These are phyloP conservation scores for Aspergillus sp. DNA, from an alignment of 2,329 filamentous ascomycete genomes.

Conservation along the genomic window DNA sequence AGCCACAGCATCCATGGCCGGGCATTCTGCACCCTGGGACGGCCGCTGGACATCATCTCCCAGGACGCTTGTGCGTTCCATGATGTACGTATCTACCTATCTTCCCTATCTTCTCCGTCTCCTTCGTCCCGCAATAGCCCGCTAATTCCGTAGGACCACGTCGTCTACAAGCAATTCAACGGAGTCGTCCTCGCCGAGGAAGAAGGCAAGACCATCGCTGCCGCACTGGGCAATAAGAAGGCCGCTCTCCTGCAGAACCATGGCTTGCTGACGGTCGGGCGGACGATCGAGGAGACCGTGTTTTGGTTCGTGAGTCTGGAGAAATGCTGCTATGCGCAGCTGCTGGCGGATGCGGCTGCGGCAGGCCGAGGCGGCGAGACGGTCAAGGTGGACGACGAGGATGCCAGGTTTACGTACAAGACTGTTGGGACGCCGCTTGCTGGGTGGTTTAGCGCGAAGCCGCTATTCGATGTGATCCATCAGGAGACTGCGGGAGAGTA, in stretches of 20 bases:
- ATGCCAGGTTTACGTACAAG: slow-evolving; percentile 59
- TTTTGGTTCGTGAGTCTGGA: slow-evolving; percentile 48
- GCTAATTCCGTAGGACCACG: slow-evolving; percentile 35
- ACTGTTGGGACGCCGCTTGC: slow-evolving; percentile 51
- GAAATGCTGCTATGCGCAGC: slow-evolving; percentile 45
- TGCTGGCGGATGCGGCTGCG: slow-evolving; percentile 45
- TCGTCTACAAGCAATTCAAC: slow-evolving; percentile 45
- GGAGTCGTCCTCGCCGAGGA: slow-evolving; percentile 45
- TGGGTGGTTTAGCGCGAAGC: slow-evolving; percentile 64
- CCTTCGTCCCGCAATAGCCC: too few species aligned
- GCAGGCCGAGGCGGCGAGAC: slow-evolving; percentile 53
- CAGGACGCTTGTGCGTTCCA: slow-evolving; percentile 39
- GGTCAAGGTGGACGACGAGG: slow-evolving; percentile 57
- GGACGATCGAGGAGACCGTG: slow-evolving; percentile 42
- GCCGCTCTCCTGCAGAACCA: slow-evolving; percentile 47
- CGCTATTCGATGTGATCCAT: slow-evolving; percentile 60
- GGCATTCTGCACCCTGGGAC: slow-evolving; percentile 33
- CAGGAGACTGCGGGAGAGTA: slow-evolving; percentile 51
- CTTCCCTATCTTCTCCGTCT: too few species aligned
- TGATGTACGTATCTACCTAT: slow-evolving; percentile 20
- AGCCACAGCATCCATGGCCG: slow-evolving; percentile 46
- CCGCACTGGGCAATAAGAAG: slow-evolving; percentile 40
- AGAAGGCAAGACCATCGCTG: slow-evolving; percentile 46
- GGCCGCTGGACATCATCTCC: slow-evolving; percentile 36
- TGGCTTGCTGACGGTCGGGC: slow-evolving; percentile 42